Percentiles rank a stretch among this genome's conserved stretches.
These are phyloP conservation scores for Emergomyces orientalis DNA, from an alignment of 2,329 filamentous ascomycete species.

Conservation along the genomic window DNA sequence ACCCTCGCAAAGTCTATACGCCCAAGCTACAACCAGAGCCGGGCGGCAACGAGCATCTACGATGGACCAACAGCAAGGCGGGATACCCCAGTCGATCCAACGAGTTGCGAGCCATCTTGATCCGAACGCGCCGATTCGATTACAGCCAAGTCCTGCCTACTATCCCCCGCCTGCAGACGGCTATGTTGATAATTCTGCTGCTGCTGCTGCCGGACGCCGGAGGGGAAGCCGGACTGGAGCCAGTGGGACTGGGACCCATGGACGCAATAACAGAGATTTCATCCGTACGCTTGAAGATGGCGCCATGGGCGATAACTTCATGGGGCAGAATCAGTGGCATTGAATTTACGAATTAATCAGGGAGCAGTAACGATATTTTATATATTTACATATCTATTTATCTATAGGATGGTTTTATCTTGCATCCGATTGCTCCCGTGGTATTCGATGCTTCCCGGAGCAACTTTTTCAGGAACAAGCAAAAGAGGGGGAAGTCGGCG, in stretches of 20 bases:
- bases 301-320: slow-evolving; percentile 85
- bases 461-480: not conserved
- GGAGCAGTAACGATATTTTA: not conserved
- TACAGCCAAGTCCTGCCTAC: slow-evolving; percentile 94
- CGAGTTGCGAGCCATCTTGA: slow-evolving; percentile 93
- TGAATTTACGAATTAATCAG: slow-evolving; percentile 26
- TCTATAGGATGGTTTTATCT: not conserved
- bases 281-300: slow-evolving; percentile 91
- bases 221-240: slow-evolving; percentile 61
- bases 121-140: slow-evolving; percentile 81
- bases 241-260: slow-evolving; percentile 22
- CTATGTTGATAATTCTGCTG: slow-evolving; percentile 51
- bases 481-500: not conserved
- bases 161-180: slow-evolving; percentile 89
- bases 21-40: slow-evolving; percentile 65
- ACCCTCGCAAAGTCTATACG: slow-evolving; percentile 63
- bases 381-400: not conserved
- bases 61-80: slow-evolving; percentile 89
- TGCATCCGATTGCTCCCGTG: not conserved
- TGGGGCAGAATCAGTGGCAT: slow-evolving; percentile 66
- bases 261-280: slow-evolving; percentile 63
- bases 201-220: slow-evolving; percentile 56
- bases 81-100: slow-evolving; percentile 86
- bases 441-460: not conserved
- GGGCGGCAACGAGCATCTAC: slow-evolving; percentile 86